Conservation (phyloP, 225 moss, liverwort and hornwort genomes). For the Marchantia paleacea region DNA sequence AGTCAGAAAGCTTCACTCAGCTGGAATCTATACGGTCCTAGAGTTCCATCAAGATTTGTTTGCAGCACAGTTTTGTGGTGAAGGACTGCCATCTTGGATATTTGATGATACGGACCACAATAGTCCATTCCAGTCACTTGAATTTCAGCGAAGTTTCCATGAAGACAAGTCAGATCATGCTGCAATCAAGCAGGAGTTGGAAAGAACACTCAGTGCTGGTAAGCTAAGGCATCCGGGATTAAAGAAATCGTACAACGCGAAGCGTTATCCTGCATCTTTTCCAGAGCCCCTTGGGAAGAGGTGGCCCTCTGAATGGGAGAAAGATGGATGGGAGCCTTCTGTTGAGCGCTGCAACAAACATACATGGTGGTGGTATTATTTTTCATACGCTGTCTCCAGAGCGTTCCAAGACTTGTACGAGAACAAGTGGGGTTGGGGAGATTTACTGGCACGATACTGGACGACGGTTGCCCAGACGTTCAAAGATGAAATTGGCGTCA, state of each 20-base stretch:
- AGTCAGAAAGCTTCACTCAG: conserved; percentile 60
- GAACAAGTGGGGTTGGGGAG: conserved; percentile 58
- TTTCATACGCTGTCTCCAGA: conserved; percentile 73
- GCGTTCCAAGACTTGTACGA: conserved; percentile 83
- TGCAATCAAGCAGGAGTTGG: neutral
- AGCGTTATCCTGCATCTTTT: conserved; percentile 52
- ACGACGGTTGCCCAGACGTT: conserved; percentile 50
- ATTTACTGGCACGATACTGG: conserved; percentile 47
- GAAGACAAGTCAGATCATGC: neutral
- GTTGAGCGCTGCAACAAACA: conserved; percentile 64
- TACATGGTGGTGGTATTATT: conserved; percentile 71
- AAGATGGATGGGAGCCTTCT: conserved; percentile 52
- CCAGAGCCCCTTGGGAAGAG: conserved; percentile 69
- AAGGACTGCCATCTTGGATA: conserved; percentile 77
- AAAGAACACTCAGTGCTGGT: neutral
- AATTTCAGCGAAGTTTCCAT: neutral
- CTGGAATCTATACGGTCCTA: conserved; percentile 67
- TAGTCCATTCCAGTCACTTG: neutral
- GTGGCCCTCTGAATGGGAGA: conserved; percentile 55
- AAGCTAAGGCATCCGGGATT: neutral
- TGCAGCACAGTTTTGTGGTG: conserved; percentile 68
- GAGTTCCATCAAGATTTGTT: conserved; percentile 87
- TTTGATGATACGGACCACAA: conserved; percentile 35
- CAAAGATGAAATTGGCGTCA: conserved; percentile 54
- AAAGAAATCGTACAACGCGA: neutral